A percentile compares a stretch with the other conserved stretches of the same genome.
phyloP scores from a whole-genome alignment of 768 basidiomycete species.

The Russula virescens region DNA sequence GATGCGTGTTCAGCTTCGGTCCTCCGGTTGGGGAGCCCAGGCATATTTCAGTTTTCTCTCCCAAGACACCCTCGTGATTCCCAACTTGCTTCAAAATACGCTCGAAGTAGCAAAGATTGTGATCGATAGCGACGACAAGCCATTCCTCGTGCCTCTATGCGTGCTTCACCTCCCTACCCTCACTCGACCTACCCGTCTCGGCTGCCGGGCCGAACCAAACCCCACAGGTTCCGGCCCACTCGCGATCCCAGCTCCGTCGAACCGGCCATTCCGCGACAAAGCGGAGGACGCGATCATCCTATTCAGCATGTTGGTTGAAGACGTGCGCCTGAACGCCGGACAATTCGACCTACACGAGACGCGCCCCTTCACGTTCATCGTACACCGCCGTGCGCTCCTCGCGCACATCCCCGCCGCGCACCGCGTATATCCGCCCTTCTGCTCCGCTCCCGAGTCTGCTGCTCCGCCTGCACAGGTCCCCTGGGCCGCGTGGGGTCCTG shows the following conservation, averaged over 20 bases:
- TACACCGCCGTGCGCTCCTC: constrained; percentile 26
- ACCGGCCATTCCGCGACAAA: constrained; percentile 26
- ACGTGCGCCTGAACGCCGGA: not conserved
- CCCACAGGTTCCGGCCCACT: constrained; percentile 8
- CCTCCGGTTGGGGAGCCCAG: constrained; percentile 21
- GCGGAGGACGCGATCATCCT: constrained; percentile 27
- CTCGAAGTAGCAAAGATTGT: constrained; percentile 26
- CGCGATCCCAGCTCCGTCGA: not conserved
- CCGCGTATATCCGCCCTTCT: constrained; percentile 5
- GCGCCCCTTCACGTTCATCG: constrained; percentile 26
- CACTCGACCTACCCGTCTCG: constrained; percentile 21
- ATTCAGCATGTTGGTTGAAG: constrained; percentile 25
- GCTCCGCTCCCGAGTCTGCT: not conserved
- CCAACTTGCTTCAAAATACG: constrained; percentile 23
- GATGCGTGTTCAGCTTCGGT: constrained; percentile 8
- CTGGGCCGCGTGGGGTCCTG: constrained; percentile 29
- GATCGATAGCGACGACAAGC: constrained; percentile 2
- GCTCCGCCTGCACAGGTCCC: not conserved
- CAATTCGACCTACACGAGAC: constrained; percentile 12
- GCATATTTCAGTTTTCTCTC: constrained; percentile 29
- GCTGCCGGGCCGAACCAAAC: constrained; percentile 31
- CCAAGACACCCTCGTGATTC: constrained; percentile 27
- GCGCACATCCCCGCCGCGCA: constrained; percentile 1
- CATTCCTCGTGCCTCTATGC: constrained; percentile 17
- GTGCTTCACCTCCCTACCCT: constrained; percentile 25